These are phyloP conservation scores for Phytophthora ohioensis DNA, from an alignment of 352 stramenopile genomes.

Conservation along the genomic window DNA sequence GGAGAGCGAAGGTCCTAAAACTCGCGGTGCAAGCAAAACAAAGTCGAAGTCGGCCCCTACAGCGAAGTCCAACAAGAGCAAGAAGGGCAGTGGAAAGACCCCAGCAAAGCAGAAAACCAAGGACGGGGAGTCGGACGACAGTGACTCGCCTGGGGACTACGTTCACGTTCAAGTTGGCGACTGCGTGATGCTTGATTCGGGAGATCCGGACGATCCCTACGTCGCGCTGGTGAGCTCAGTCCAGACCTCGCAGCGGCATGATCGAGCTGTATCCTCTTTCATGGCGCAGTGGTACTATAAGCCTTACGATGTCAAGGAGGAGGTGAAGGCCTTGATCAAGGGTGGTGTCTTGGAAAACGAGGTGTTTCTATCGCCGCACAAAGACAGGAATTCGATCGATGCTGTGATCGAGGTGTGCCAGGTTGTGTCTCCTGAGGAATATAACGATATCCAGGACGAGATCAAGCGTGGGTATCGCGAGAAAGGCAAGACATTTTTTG, in stretches of 20 bases:
- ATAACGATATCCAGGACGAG: slow-evolving; percentile 72
- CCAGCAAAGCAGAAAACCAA: slow-evolving; percentile 20
- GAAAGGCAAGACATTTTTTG: slow-evolving; percentile 68
- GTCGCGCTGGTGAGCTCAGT: slow-evolving; percentile 82
- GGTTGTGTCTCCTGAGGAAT: slow-evolving; percentile 78
- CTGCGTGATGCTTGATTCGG: slow-evolving; percentile 83
- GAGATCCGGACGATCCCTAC: slow-evolving; percentile 67
- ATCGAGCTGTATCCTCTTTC: slow-evolving; percentile 60
- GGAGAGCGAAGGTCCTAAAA: slow-evolving; percentile 32
- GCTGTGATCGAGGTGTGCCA: slow-evolving; percentile 80
- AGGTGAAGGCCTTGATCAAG: slow-evolving; percentile 68
- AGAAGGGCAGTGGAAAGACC: slow-evolving; percentile 16
- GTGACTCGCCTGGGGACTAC: slow-evolving; percentile 61
- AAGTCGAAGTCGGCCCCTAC: slow-evolving; percentile 16
- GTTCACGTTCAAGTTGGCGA: slow-evolving; percentile 77
- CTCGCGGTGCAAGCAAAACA: slow-evolving; percentile 31
- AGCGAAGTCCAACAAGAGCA: slow-evolving; percentile 20
- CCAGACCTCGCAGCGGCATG: slow-evolving; percentile 63
- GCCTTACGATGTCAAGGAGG: slow-evolving; percentile 69
- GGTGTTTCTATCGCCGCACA: slow-evolving; percentile 87
- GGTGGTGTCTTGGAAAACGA: slow-evolving; percentile 72
- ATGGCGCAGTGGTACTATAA: slow-evolving; percentile 91
- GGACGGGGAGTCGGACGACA: slow-evolving; percentile 54
- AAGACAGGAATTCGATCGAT: slow-evolving; percentile 87
- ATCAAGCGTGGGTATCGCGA: slow-evolving; percentile 79